Evolutionary conservation across 208 protist genomes (phyloP), one percentile per base, ranked within the genome.

Genomic region (Acanthamoeba sp.): DNA sequence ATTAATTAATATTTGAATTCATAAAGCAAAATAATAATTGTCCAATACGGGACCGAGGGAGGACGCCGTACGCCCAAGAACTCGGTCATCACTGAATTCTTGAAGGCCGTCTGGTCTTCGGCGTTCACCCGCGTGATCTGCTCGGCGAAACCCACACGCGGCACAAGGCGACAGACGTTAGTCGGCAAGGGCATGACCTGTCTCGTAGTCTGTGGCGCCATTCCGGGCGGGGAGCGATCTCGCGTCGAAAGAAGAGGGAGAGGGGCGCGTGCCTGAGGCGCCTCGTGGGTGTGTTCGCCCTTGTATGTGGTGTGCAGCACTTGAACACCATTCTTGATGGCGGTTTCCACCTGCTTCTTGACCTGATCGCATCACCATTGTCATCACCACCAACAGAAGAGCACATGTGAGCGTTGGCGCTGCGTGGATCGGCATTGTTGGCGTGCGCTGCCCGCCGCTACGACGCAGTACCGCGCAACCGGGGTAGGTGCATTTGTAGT

Each of bases 341-440:
- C 38, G 1, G 91, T 66, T 38, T 94, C 91, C n/a, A 94, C 91
- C 29, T 94, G 91, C 91, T 94, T 94, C 73, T 94, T 94, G 32
- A 93, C 90, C 55, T 90, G n/a, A n/a, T n/a, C n/a, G n/a, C n/a
- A n/a, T n/a, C n/a, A n/a, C n/a, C n/a, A n/a, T n/a, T n/a, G n/a
- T n/a, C n/a, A n/a, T n/a, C n/a, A n/a, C n/a, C n/a, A n/a, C n/a
- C n/a, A n/a, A n/a, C n/a, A n/a, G n/a, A n/a, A n/a, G n/a, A n/a
- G n/a, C n/a, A n/a, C n/a, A n/a, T n/a, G n/a, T n/a, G n/a, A n/a
- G n/a, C n/a, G n/a, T n/a, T n/a, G n/a, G n/a, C n/a, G n/a, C n/a
- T n/a, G n/a, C n/a, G n/a, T n/a, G n/a, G n/a, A n/a, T n/a, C n/a
- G n/a, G n/a, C n/a, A n/a, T n/a, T n/a, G n/a, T n/a, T n/a, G n/a